phyloP scores from a whole-genome alignment of 306 rosid genomes.

The Cicer chorassanicum region DNA sequence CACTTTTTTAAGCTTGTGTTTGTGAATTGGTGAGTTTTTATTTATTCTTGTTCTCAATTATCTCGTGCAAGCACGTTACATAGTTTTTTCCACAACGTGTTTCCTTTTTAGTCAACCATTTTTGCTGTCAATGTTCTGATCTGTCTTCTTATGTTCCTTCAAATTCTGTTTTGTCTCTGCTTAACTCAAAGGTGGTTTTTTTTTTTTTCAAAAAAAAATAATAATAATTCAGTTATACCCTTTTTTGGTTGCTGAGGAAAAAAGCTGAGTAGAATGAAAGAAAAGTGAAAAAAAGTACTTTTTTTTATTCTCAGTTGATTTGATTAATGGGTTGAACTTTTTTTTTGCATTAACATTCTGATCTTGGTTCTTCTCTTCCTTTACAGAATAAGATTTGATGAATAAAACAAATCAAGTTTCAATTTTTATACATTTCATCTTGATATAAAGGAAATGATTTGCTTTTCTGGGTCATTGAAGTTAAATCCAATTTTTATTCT shows the following conservation, averaged over 20 bases:
- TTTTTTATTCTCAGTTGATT: constrained; percentile 32
- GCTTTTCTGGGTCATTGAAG: constrained; percentile 16
- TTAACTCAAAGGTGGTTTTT: constrained; percentile 20
- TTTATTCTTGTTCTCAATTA: neutral
- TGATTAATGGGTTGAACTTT: constrained; percentile 24
- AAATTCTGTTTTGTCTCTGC: constrained; percentile 31
- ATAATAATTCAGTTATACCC: neutral
- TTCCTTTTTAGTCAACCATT: constrained; percentile 31
- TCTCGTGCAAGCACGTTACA: constrained; percentile 34
- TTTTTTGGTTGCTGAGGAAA: constrained; percentile 49
- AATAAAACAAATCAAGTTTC: constrained; percentile 40
- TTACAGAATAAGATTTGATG: neutral
- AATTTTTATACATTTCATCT: constrained; percentile 32
- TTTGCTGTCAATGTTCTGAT: constrained; percentile 41
- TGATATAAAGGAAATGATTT: constrained; percentile 8
- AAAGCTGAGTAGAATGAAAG: constrained; percentile 37
- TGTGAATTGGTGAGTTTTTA: constrained; percentile 49
- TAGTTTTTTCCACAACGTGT: constrained; percentile 36
- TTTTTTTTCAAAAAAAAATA: neutral
- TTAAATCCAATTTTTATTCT: constrained; percentile 13
- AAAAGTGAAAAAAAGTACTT: constrained; percentile 26
- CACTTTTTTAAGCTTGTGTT: neutral
- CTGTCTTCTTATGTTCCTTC: constrained; percentile 43
- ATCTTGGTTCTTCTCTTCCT: constrained; percentile 29
- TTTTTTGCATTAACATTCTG: constrained; percentile 33